Percentiles rank a stretch among this genome's conserved stretches.
These are phyloP conservation scores for Solanum paucissectum DNA, from an alignment of 257 asterid species.

Conservation along the genomic window DNA sequence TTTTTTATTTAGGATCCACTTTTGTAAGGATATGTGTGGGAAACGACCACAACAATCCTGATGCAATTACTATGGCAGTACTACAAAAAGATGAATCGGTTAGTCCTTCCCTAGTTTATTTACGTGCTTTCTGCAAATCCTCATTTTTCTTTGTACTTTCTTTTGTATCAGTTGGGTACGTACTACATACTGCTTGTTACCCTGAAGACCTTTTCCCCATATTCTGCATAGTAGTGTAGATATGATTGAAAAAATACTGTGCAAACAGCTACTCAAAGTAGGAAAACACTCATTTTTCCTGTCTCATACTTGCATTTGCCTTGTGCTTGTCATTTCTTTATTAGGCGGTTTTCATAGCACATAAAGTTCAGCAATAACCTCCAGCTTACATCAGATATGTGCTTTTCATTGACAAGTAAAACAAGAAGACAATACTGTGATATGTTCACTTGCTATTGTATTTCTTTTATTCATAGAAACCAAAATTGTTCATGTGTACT, in stretches of 20 bases:
- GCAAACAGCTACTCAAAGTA: neutral
- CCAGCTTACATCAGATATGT: neutral
- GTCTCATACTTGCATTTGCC: neutral
- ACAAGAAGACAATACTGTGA: neutral
- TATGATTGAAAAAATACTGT: neutral
- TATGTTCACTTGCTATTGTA: neutral
- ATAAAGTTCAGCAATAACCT: neutral
- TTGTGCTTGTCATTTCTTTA: neutral
- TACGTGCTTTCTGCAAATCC: neutral
- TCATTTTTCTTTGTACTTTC: neutral
- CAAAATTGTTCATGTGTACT: neutral
- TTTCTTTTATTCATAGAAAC: neutral
- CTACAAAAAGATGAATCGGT: constrained; percentile 54
- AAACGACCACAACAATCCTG: constrained; percentile 28
- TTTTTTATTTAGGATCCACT: constrained; percentile 45
- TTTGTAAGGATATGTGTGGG: constrained; percentile 72
- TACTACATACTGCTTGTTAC: neutral
- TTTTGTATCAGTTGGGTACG: neutral
- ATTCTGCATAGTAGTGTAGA: neutral
- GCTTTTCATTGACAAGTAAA: neutral
- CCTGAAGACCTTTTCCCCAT: neutral
- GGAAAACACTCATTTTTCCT: neutral
- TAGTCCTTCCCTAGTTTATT: constrained; percentile 10
- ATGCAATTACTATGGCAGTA: constrained; percentile 58
- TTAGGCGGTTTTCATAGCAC: neutral